Base-by-base conservation (phyloP, 2,329 filamentous ascomycete genomes). In the Gliomastix tumulicola region DNA sequence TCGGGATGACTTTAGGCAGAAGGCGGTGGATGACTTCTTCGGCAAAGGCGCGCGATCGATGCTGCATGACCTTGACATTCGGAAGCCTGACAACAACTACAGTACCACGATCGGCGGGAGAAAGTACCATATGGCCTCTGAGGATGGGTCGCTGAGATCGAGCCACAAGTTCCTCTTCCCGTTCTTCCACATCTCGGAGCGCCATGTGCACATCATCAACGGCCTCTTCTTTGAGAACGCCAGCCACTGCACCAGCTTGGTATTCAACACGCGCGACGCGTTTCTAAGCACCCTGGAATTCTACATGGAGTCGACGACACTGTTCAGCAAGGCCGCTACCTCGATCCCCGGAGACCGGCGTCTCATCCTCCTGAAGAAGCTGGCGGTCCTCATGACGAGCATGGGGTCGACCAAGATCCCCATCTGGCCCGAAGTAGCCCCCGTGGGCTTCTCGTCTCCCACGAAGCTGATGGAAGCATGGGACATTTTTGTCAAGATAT, bases 171-270 rank as follows among this genome's bases (percentile, higher is more conserved):
- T 37, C 35, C 7, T 12, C 7, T 37, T 37, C 13, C 13, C 4
- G 7, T 31, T 32, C 20, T 32, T 15, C 15, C 35, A 11, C n/a
- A 37, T 37, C 17, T 11, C 16, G 16, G 12, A 25, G 16, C 13
- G 27, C 8, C 35, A 37, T 22, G 18, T 37, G 18, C 35, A 21
- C 10, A 37, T 12, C n/a, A 10, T 32, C 12, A 37, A 37, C 27
- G 21, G 21, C 13, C 11, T 37, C 3, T 21, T 34, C 16, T 6
- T 34, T 12, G 32, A 34, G 11, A 17, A 34, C 32, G 34, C 34
- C 9, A 18, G 18, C 22, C 22, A 30, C 22, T 17, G 34, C 34
- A 18, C 22, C 12, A 36, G 15, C 4, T 18, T 36, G 1, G 18
- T 30, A 7, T 36, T 28, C 34, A 36, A 28, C 8, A n/a, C 8